Percentiles rank a stretch among this genome's conserved stretches.
Conservation (phyloP, 805 yeast species). For the Spathaspora passalidarum region DNA sequence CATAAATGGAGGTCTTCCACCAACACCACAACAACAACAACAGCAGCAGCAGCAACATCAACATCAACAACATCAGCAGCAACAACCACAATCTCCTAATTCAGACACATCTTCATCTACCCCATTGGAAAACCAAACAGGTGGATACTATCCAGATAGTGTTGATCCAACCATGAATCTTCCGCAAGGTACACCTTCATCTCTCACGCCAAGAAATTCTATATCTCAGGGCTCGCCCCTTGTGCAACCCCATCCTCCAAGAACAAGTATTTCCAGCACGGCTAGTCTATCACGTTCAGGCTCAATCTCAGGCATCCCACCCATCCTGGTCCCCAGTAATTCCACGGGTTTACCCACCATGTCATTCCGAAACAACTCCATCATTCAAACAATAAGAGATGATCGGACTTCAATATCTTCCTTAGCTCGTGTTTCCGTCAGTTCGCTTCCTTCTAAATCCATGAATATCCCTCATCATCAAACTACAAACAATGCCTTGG, state of each 20-base stretch:
- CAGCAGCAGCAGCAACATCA: conserved; percentile 5
- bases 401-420: conserved; percentile 35
- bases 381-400: conserved; percentile 39
- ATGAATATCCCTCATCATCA: conserved; percentile 49
- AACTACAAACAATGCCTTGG: conserved; percentile 33
- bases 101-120: conserved; percentile 5
- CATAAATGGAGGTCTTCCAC: conserved; percentile 1
- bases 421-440: conserved; percentile 34
- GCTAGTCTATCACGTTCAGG: not conserved
- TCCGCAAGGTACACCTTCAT: conserved; percentile 31
- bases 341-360: not conserved
- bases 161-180: conserved; percentile 46
- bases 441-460: conserved; percentile 41
- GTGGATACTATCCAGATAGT: conserved; percentile 43
- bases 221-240: conserved; percentile 13
- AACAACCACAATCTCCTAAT: conserved; percentile 11
- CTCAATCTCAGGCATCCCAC: not conserved
- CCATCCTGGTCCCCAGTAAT: not conserved
- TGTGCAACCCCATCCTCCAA: conserved; percentile 1
- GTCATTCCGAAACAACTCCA: conserved; percentile 33
- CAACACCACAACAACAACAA: not conserved
- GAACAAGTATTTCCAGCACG: not conserved
- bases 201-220: conserved; percentile 28
- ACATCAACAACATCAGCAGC: not conserved
- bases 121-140: conserved; percentile 11